Evolutionary conservation across 306 rosid genomes (phyloP).

Genomic region (Boehmeria nivea): DNA sequence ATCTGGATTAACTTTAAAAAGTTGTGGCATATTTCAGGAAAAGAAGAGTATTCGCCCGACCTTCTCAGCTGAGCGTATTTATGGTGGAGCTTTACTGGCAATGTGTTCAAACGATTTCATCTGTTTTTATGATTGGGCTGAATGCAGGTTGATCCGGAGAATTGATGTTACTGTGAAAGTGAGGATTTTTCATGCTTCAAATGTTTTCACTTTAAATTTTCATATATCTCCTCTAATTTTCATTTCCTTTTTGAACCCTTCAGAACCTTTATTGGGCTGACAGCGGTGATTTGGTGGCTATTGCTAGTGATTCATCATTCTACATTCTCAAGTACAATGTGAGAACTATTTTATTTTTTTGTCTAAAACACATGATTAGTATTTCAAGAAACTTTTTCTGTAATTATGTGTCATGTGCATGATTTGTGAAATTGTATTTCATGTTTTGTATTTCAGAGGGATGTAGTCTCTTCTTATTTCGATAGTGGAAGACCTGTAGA

Average conservation of each 20-base stretch:
- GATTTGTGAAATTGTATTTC: conserved; percentile 15
- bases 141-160: conserved; percentile 92
- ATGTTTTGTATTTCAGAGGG: conserved; percentile 63
- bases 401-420: too few species aligned
- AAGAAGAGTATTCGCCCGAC: conserved; percentile 91
- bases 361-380: background rate
- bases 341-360: conserved; percentile 27
- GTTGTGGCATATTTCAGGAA: conserved; percentile 56
- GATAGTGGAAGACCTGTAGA: conserved; percentile 81
- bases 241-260: conserved; percentile 18
- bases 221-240: conserved; percentile 11
- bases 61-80: conserved; percentile 83
- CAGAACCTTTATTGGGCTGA: conserved; percentile 99
- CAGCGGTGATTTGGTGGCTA: conserved; percentile 89
- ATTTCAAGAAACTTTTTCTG: background rate
- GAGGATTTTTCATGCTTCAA: conserved; percentile 24
- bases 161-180: conserved; percentile 96
- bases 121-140: conserved; percentile 98
- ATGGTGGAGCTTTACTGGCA: conserved; percentile 86
- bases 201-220: background rate
- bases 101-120: conserved; percentile 99
- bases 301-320: conserved; percentile 88
- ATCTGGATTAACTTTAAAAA: conserved; percentile 12
- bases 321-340: conserved; percentile 93
- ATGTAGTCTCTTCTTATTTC: conserved; percentile 77